Base-by-base conservation (phyloP, 495 filamentous ascomycete species). In the Daldinia grandis region DNA sequence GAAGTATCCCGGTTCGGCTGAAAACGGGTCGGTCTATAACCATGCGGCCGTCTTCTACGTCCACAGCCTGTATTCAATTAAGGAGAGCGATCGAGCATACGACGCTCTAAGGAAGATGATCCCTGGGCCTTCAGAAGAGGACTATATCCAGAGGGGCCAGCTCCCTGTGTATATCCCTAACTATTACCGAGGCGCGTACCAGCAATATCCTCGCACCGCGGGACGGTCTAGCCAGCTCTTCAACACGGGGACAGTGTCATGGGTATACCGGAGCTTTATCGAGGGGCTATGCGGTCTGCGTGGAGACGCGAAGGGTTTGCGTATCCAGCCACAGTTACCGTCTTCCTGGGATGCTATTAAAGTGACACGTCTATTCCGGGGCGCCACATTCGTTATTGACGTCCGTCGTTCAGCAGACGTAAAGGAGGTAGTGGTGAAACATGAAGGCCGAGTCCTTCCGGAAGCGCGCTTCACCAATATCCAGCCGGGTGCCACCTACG, bases 11-110 rank as follows among this genome's bases (percentile, higher is more conserved):
- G 85, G 85, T 14, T 82, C 81, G n/a, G 85, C 81, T 14, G 85
- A 87, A 76, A 87, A 87, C 71, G 85, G 77, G 1, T 81, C 83
- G 30, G 85, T 87, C 8, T 87, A 87, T 72, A 87, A 87, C 77
- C 85, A 87, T 71, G 85, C 85, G 0, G 81, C 78, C 51, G 78
- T 79, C 57, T 87, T 87, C 69, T 87, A 85, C 73, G 76, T 83
- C 61, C 80, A 83, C 77, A 81, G 79, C 27, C 58, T 87, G 30
- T 87, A 87, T 73, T 75, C 76, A 14, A 80, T 86, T 59, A 78
- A 76, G 47, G 81, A 87, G 60, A 71, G 72, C 6, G 84, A 86
- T 60, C 81, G 84, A 9, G 85, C 85, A 17, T 87, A 81, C 72
- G 77, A 74, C 9, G 72, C 81, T 6, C 76, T 87, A 8, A 80